Percentiles rank a stretch among this genome's conserved stretches.
These are phyloP conservation scores for Styphnolobium japonicum DNA, from an alignment of 306 rosid genomes.

Conservation along the genomic window DNA sequence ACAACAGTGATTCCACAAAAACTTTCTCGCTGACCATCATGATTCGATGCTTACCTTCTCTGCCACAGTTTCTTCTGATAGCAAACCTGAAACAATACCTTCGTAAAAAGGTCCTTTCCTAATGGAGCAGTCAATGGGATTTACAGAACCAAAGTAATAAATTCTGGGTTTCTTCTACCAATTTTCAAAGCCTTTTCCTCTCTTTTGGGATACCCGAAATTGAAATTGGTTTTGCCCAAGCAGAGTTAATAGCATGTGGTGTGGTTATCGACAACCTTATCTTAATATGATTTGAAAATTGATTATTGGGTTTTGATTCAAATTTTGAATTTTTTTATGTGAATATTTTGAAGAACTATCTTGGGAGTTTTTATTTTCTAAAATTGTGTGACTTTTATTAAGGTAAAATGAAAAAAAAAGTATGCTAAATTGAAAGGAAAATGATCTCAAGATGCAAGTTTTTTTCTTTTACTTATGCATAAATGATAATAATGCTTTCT, in stretches of 20 bases:
- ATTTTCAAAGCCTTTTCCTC: constrained; percentile 5
- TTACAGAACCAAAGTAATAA: constrained; percentile 24
- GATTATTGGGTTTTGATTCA: constrained; percentile 21
- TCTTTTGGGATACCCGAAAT: constrained; percentile 22
- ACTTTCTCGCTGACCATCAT: constrained; percentile 35
- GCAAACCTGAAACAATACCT: constrained; percentile 36
- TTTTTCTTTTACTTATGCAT: too few species aligned
- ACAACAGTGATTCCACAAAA: constrained; percentile 25
- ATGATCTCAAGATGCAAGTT: too few species aligned
- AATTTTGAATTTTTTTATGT: constrained; percentile 30
- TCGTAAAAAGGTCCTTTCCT: constrained; percentile 26
- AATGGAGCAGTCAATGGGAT: constrained; percentile 28
- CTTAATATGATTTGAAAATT: constrained; percentile 6
- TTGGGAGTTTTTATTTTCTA: neutral
- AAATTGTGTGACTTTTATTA: neutral
- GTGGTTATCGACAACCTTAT: neutral
- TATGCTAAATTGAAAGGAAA: too few species aligned
- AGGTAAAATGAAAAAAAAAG: too few species aligned
- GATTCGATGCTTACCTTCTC: constrained; percentile 36
- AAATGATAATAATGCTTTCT: too few species aligned
- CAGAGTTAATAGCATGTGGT: constrained; percentile 17
- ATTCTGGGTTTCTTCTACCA: neutral
- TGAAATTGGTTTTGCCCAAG: neutral
- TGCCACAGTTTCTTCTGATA: constrained; percentile 29
- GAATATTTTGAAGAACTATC: neutral